Evolutionary conservation across 768 basidiomycete species (phyloP), one percentile per base, ranked within the genome.

Genomic region (Boletellus ananas): DNA sequence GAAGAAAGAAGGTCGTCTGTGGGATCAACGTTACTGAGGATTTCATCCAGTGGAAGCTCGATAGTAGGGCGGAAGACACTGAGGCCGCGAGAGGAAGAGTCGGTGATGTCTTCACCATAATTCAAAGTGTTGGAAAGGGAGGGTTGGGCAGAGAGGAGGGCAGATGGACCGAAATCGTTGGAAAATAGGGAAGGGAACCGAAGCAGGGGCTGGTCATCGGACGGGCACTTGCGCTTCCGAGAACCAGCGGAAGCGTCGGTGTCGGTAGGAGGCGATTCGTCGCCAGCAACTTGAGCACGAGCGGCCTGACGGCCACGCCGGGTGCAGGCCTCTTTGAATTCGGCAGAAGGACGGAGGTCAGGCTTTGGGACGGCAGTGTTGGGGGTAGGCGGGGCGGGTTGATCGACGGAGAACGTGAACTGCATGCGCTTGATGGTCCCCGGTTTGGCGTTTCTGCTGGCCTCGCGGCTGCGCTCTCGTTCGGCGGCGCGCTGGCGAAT

Each of bases 361-460:
- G 84, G 85, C 64, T 85, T 87, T 60, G 79, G 77, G 56, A 79
- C 78, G 20, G 51, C 34, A 18, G 70, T 59, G 51, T 74, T 75
- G 14, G 77, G 68, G 14, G 65, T 66, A 18, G 78, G 64, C 2
- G 78, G 74, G 14, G 72, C 60, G 16, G 84, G 85, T 51, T 85
- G 83, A 68, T 91, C 90, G 57, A 91, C 76, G 57, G 85, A 85
- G 68, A 92, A 92, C 1, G 89, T 92, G 70, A 90, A 92, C 58
- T 93, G 90, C 88, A 91, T 90, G 39, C 89, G 83, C 57, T 89
- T 86, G 70, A 91, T 87, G 43, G 79, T 85, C 13, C 86, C 87
- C 6, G 84, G 82, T 49, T 74, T 72, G 23, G 79, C 75, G 54
- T 83, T 79, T 59, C 79, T 75, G 58, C 74, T 78, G 12, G 80